These are phyloP conservation scores for Fusarium solani-melongenae DNA, from an alignment of 2,329 filamentous ascomycete species.

Conservation along the genomic window DNA sequence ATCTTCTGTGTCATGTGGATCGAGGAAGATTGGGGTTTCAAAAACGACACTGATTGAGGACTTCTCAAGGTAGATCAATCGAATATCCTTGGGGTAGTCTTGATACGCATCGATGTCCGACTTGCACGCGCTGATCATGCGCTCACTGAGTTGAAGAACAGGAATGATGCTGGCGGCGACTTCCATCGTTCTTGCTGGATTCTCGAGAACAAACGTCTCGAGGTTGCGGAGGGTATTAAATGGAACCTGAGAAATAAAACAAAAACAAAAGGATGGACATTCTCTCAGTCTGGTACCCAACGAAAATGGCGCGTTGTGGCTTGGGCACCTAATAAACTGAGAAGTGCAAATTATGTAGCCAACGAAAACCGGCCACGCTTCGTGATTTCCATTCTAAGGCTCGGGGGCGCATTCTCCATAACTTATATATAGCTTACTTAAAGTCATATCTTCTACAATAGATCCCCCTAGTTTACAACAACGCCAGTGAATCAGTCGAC, in stretches of 20 bases:
- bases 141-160: too few relatives aligned
- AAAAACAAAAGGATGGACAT: neutral
- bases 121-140: too few relatives aligned
- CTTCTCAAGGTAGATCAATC: too few relatives aligned
- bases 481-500: neutral
- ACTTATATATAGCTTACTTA: neutral
- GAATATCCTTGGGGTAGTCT: too few relatives aligned
- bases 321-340: neutral
- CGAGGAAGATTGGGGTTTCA: too few relatives aligned
- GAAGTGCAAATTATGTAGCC: neutral
- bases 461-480: neutral
- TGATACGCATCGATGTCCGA: too few relatives aligned
- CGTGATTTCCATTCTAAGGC: neutral
- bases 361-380: neutral
- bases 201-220: too few relatives aligned
- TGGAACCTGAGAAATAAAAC: neutral
- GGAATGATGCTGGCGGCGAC: too few relatives aligned
- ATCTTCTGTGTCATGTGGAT: too few relatives aligned
- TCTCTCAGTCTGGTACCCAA: neutral
- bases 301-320: neutral
- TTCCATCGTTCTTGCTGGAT: too few relatives aligned
- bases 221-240: neutral
- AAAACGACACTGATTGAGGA: too few relatives aligned
- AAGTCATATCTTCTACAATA: neutral
- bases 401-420: neutral